Evolutionary conservation across 2,329 filamentous ascomycete species (phyloP).

Genomic region (Stromatinia cepivora): DNA sequence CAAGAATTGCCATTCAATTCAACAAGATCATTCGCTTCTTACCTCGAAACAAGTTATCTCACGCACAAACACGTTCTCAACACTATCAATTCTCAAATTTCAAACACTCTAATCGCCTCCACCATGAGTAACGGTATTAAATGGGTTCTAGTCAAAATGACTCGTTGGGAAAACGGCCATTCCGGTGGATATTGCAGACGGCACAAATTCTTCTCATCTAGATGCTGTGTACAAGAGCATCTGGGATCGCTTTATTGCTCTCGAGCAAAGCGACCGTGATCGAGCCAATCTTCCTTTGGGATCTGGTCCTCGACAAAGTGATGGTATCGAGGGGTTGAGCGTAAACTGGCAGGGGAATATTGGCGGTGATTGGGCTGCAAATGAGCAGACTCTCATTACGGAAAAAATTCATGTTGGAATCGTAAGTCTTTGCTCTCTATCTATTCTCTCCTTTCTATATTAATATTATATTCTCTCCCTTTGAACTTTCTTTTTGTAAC

Average conservation of each 20-base stretch:
- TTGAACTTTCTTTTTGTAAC: background rate
- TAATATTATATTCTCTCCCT: background rate
- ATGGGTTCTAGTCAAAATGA: background rate
- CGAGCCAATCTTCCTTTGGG: background rate
- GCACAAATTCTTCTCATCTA: background rate
- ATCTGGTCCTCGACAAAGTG: background rate
- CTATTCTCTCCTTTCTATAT: background rate
- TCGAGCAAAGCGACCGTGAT: background rate
- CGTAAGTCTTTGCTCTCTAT: background rate
- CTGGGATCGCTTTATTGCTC: background rate
- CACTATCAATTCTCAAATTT: background rate
- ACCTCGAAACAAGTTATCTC: background rate
- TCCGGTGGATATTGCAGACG: background rate
- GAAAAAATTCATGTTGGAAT: background rate
- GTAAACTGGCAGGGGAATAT: background rate
- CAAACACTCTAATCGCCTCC: background rate
- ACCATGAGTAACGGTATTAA: background rate
- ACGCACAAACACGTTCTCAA: background rate
- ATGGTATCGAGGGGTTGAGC: conserved; percentile 5
- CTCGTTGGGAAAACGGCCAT: background rate
- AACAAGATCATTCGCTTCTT: background rate
- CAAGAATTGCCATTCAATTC: background rate
- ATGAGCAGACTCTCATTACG: background rate
- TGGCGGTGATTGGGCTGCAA: background rate
- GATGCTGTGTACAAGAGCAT: background rate